phyloP scores from a whole-genome alignment of 768 basidiomycete genomes.

The Clavulina sp. region DNA sequence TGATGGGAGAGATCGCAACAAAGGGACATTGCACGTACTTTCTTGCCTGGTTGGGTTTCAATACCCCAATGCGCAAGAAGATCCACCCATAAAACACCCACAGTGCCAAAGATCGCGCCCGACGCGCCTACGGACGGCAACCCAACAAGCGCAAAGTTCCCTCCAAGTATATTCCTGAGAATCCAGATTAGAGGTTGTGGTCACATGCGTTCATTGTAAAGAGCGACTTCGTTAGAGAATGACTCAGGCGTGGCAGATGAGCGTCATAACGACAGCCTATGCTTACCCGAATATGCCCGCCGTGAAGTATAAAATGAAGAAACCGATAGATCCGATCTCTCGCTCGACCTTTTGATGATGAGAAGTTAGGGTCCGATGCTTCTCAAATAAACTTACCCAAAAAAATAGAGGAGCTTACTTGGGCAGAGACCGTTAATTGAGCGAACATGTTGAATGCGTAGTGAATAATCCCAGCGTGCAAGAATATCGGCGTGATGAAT shows the following conservation, averaged over 20 bases:
- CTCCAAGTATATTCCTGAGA: conserved; percentile 65
- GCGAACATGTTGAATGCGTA: conserved; percentile 79
- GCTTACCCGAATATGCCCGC: conserved; percentile 82
- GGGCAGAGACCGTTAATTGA: conserved; percentile 61
- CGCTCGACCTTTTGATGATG: conserved; percentile 45
- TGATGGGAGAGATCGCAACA: not conserved
- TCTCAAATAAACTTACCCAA: too few species aligned
- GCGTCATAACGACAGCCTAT: not conserved
- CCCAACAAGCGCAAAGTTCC: conserved; percentile 82
- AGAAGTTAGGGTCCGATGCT: conserved; percentile 7
- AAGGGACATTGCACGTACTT: conserved; percentile 26
- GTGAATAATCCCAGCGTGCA: conserved; percentile 95
- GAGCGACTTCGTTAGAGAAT: too few species aligned
- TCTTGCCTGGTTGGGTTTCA: conserved; percentile 63
- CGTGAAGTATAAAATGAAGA: conserved; percentile 71
- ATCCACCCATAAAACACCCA: conserved; percentile 71
- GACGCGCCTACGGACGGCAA: conserved; percentile 81
- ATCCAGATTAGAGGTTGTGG: not conserved
- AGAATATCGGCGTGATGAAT: conserved; percentile 76
- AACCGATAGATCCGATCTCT: conserved; percentile 80
- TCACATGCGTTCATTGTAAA: too few species aligned
- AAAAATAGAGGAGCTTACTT: conserved; percentile 32
- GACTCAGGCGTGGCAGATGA: not conserved
- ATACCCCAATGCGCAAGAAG: conserved; percentile 85
- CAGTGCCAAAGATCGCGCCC: conserved; percentile 80